Evolutionary conservation across 345 rosid genomes (phyloP), one percentile per base, ranked within the genome.

Genomic region (Conringia planisiliqua): DNA sequence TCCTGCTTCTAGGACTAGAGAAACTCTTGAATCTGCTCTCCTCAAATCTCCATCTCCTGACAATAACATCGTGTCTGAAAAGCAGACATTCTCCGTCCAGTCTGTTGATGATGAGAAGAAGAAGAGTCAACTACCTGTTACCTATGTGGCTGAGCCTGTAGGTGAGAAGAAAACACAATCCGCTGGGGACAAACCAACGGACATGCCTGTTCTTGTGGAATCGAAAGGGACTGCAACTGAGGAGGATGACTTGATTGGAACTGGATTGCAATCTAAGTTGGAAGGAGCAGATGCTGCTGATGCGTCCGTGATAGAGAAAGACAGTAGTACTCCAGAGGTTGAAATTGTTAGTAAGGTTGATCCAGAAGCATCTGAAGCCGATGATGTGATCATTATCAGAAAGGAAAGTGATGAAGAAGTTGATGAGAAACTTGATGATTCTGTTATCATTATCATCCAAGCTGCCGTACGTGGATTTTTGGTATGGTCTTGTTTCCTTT

Each of bases 391-490:
- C 20, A 55, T 79, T 71, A 71, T 35, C 43, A 59, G 69, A 17
- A 66, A 72, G 63, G 62, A 62, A 55, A 68, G 54, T 47, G 88
- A 80, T 42, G 72, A 68, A 33, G 29, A 62, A 30, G 82, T 26
- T 40, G 80, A 77, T 63, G 75, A 58, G 35, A 51, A 70, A 26
- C 30, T 66, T 7, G 88, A 87, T 65, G 89, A 87, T 66, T 83
- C 89, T 72, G 81, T 59, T 59, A 82, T 81, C 78, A 59, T 86
- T 30, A 43, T 79, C 82, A 79, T 90, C 71, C 96, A 90, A 82
- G 54, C 90, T 71, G 84, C 86, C 32, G 73, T 85, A 50, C 85
- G 93, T 72, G 78, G 79, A 32, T 75, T 85, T 67, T 36, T 90
- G 91, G 96, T 90, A 85, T 51, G 66, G 11, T 40, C 44, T 33